These are phyloP conservation scores for Monosporascus sp. DNA, from an alignment of 2,329 filamentous ascomycete genomes.

Conservation along the genomic window DNA sequence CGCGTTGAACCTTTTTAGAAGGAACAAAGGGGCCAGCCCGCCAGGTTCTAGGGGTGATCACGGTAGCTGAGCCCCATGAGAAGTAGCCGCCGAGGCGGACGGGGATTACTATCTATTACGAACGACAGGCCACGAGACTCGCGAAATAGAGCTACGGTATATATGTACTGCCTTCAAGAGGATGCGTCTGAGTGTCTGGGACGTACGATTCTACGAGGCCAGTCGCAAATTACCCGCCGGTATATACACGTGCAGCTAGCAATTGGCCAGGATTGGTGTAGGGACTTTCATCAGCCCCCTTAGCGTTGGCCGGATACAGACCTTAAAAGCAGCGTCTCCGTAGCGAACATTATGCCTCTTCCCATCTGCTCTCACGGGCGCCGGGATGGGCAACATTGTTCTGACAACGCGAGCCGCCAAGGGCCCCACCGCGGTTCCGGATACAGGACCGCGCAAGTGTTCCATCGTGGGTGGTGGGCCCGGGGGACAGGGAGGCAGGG, in stretches of 20 bases:
- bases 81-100: background rate
- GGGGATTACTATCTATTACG: background rate
- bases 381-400: background rate
- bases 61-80: background rate
- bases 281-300: background rate
- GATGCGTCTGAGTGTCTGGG: background rate
- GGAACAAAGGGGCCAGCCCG: slow-evolving; percentile 37
- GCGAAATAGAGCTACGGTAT: background rate
- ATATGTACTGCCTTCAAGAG: background rate
- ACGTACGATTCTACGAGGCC: background rate
- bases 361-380: background rate
- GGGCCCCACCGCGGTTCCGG: too few species aligned
- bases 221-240: background rate
- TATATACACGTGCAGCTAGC: background rate
- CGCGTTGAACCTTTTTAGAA: slow-evolving; percentile 51
- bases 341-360: background rate
- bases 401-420: too few species aligned
- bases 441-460: too few species aligned
- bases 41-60: background rate
- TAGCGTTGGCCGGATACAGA: background rate
- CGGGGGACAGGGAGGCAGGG: background rate
- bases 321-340: background rate
- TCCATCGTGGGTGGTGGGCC: too few species aligned
- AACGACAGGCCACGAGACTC: background rate
- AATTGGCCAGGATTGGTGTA: background rate